Percentiles rank a stretch among this genome's conserved stretches.
Evolutionary conservation across 352 stramenopile genomes (phyloP).

Genomic region (Phytophthora cryptogea): DNA sequence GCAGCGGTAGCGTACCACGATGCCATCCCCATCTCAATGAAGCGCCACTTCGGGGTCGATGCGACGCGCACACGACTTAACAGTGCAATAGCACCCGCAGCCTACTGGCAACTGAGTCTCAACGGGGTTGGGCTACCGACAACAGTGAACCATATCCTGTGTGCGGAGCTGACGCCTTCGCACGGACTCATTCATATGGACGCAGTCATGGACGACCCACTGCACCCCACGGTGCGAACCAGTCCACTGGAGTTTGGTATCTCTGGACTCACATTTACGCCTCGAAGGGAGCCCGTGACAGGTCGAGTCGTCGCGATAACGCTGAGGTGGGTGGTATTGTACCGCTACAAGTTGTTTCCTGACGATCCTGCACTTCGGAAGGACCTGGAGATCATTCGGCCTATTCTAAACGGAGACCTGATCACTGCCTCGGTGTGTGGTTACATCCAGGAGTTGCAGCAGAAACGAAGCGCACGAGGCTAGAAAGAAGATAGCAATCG

Average conservation of each 20-base stretch:
- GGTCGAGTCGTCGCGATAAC: constrained; percentile 24
- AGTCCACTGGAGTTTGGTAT: constrained; percentile 28
- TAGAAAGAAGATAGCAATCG: background rate
- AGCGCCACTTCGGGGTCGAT: constrained; percentile 36
- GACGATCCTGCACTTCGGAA: constrained; percentile 21
- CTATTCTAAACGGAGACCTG: constrained; percentile 35
- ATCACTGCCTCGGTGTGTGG: constrained; percentile 29
- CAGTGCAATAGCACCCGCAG: constrained; percentile 4
- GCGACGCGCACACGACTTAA: constrained; percentile 24
- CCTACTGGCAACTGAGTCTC: constrained; percentile 27
- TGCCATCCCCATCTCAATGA: constrained; percentile 26
- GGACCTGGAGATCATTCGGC: constrained; percentile 29
- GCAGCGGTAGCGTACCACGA: constrained; percentile 27
- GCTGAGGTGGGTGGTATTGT: constrained; percentile 34
- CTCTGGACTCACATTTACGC: constrained; percentile 31
- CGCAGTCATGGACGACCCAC: constrained; percentile 27
- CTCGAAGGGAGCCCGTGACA: constrained; percentile 22
- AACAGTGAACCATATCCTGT: constrained; percentile 32
- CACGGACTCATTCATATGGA: constrained; percentile 39
- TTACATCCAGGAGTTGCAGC: constrained; percentile 21
- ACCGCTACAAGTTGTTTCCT: constrained; percentile 40
- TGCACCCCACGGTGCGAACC: constrained; percentile 13
- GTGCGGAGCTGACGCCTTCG: constrained; percentile 24
- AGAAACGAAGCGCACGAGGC: background rate
- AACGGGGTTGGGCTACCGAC: constrained; percentile 13